phyloP scores from a whole-genome alignment of 2,329 filamentous ascomycete species.

The Pseudonectria foliicola region DNA sequence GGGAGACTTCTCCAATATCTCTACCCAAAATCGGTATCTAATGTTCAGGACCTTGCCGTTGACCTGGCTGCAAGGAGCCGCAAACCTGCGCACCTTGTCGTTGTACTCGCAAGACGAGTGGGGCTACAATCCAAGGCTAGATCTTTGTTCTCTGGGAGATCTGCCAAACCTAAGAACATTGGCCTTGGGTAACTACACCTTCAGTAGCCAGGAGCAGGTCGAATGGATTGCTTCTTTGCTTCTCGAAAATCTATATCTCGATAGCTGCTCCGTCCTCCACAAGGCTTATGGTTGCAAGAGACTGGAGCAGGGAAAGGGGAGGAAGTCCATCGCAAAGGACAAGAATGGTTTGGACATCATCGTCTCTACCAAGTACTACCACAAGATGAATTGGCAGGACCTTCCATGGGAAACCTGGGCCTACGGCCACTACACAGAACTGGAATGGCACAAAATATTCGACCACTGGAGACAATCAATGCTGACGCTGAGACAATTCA shows the following conservation, averaged over 20 bases:
- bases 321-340: no score
- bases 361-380: no score
- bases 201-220: conserved; percentile 38
- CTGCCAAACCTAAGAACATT: conserved; percentile 35
- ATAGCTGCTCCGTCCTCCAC: conserved; percentile 33
- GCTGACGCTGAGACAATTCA: no score
- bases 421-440: no score
- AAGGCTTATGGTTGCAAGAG: no score
- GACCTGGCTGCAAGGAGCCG: conserved; percentile 15
- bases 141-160: conserved; percentile 21
- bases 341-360: no score
- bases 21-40: conserved; percentile 7
- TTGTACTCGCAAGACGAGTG: conserved; percentile 31
- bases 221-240: conserved; percentile 37
- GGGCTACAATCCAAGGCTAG: conserved; percentile 32
- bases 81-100: conserved; percentile 29
- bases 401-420: no score
- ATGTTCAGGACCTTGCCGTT: conserved; percentile 14
- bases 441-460: no score
- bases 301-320: no score
- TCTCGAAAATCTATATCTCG: conserved; percentile 34
- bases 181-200: conserved; percentile 32
- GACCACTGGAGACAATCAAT: no score
- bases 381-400: no score
- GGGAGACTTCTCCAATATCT: background rate